phyloP scores from a whole-genome alignment of 2,329 filamentous ascomycete genomes.

The Cercospora zeae-maydis region DNA sequence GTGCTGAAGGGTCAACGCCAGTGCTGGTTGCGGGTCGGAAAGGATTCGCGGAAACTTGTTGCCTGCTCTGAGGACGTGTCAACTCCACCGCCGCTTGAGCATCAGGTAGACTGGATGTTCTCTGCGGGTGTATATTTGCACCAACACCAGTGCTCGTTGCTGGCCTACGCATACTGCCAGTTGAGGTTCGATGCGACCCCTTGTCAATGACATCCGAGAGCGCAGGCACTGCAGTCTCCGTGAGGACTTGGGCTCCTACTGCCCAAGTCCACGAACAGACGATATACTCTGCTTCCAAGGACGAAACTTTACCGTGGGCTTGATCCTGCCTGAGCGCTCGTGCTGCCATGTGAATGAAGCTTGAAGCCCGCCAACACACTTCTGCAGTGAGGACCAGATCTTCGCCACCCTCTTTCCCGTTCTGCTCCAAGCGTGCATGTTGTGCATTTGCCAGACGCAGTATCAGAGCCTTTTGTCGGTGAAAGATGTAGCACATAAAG shows the following conservation, averaged over 20 bases:
- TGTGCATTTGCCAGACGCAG: slow-evolving; percentile 73
- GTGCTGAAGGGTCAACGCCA: slow-evolving; percentile 13
- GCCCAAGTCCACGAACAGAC: slow-evolving; percentile 76
- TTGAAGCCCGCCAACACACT: slow-evolving; percentile 74
- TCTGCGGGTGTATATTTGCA: slow-evolving; percentile 34
- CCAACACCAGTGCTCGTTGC: slow-evolving; percentile 31
- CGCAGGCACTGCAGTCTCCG: slow-evolving; percentile 56
- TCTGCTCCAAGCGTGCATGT: slow-evolving; percentile 40
- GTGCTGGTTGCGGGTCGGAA: slow-evolving; percentile 23
- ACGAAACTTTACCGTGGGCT: background rate
- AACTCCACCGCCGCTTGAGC: slow-evolving; percentile 11
- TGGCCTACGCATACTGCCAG: slow-evolving; percentile 24
- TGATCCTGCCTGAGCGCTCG: slow-evolving; percentile 78
- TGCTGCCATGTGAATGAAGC: slow-evolving; percentile 78
- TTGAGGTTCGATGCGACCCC: slow-evolving; percentile 14
- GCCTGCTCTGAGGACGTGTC: slow-evolving; percentile 10
- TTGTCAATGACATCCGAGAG: slow-evolving; percentile 25
- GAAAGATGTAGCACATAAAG: slow-evolving; percentile 90
- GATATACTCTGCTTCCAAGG: slow-evolving; percentile 64
- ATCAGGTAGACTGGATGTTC: slow-evolving; percentile 29
- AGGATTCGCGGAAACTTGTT: slow-evolving; percentile 9
- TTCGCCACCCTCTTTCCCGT: slow-evolving; percentile 49
- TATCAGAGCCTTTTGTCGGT: slow-evolving; percentile 77
- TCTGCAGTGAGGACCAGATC: slow-evolving; percentile 79
- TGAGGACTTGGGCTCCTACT: slow-evolving; percentile 70